Conservation (phyloP, 208 protist genomes). For the Trypanosoma caninum region DNA sequence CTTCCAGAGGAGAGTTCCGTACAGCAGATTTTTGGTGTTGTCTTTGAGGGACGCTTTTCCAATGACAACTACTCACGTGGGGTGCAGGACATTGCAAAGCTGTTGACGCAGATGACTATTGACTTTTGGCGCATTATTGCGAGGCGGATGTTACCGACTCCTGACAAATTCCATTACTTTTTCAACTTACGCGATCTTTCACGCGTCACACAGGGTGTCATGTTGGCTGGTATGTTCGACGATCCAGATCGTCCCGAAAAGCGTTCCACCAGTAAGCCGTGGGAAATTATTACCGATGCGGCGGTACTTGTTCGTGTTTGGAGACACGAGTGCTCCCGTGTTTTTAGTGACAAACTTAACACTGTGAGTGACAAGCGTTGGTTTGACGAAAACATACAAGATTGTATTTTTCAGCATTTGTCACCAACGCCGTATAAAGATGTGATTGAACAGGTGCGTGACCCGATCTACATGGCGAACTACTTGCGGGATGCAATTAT, state of each 20-base stretch:
- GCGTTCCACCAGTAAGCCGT: constrained; percentile 78
- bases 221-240: constrained; percentile 82
- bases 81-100: constrained; percentile 82
- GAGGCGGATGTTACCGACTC: constrained; percentile 95
- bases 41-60: constrained; percentile 91
- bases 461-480: constrained; percentile 93
- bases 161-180: constrained; percentile 98
- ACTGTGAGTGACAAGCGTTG: constrained; percentile 93
- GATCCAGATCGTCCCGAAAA: constrained; percentile 88
- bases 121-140: constrained; percentile 89
- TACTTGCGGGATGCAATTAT: constrained; percentile 91
- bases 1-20: constrained; percentile 93
- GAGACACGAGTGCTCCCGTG: constrained; percentile 97
- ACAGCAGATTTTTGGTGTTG: constrained; percentile 92
- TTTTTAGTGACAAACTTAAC: constrained; percentile 97
- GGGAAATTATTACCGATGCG: constrained; percentile 76
- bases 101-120: constrained; percentile 93
- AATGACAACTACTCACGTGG: constrained; percentile 81
- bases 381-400: constrained; percentile 92
- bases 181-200: constrained; percentile 98
- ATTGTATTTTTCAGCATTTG: constrained; percentile 76
- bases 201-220: constrained; percentile 94
- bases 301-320: constrained; percentile 91
- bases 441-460: constrained; percentile 65
- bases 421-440: constrained; percentile 77